Evolutionary conservation across 169 alveolate genomes (phyloP).

Genomic region (Plasmodium gallinaceum): DNA sequence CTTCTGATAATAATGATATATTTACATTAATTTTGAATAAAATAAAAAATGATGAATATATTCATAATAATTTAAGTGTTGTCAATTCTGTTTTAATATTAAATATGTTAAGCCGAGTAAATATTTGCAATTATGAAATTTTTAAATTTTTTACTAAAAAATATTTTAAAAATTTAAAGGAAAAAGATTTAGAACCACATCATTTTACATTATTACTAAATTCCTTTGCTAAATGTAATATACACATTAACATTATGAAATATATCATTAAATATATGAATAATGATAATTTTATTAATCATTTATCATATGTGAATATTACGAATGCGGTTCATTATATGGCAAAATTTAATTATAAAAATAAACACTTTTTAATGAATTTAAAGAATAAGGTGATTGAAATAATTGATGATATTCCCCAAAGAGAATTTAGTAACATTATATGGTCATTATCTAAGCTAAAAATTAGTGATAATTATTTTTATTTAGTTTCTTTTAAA

Average conservation of each 20-base stretch:
- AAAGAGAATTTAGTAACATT: conserved; percentile 75
- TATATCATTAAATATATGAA: conserved; percentile 76
- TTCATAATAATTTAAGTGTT: conserved; percentile 72
- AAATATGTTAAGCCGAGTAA: conserved; percentile 67
- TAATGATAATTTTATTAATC: conserved; percentile 59
- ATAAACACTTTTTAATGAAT: conserved; percentile 40
- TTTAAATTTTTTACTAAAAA: conserved; percentile 74
- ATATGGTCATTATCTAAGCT: conserved; percentile 75
- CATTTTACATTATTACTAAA: conserved; percentile 68
- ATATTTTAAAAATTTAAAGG: conserved; percentile 73
- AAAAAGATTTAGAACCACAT: conserved; percentile 77
- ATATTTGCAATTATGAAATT: conserved; percentile 61
- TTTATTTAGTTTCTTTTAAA: conserved; percentile 31
- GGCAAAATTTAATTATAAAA: conserved; percentile 76
- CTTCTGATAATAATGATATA: conserved; percentile 40
- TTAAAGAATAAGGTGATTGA: conserved; percentile 53
- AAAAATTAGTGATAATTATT: conserved; percentile 41
- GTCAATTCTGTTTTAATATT: conserved; percentile 65
- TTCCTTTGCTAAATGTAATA: conserved; percentile 77
- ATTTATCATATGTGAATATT: conserved; percentile 73
- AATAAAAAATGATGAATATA: conserved; percentile 68
- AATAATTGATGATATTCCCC: conserved; percentile 71
- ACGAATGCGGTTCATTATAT: conserved; percentile 75
- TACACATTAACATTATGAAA: conserved; percentile 70
- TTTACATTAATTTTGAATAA: conserved; percentile 42